phyloP scores from a whole-genome alignment of 495 filamentous ascomycete species.

The Schizothecium vesticola region DNA sequence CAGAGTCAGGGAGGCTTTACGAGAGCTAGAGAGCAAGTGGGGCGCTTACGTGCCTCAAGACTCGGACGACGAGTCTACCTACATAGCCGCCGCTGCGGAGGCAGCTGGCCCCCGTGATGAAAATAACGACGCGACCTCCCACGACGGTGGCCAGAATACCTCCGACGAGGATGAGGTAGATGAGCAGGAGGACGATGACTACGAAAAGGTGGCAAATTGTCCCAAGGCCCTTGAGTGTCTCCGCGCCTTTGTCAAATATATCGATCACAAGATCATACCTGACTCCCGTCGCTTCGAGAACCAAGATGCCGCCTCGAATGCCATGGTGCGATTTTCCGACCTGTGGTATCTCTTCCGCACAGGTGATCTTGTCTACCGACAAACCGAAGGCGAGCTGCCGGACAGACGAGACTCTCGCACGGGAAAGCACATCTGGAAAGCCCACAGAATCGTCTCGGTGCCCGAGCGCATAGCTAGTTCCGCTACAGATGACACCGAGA shows the following conservation, averaged over 20 bases:
- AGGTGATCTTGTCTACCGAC: conserved; percentile 28
- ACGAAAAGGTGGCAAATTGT: conserved; percentile 17
- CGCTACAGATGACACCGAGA: conserved; percentile 5
- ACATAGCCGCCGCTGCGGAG: background rate
- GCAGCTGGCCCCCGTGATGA: background rate
- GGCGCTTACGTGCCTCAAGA: background rate
- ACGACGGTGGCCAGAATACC: background rate
- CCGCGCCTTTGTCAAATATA: no score
- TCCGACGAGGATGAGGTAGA: conserved; percentile 19
- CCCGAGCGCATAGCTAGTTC: background rate
- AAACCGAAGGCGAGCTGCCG: conserved; percentile 6
- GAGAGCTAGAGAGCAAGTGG: background rate
- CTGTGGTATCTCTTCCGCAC: conserved; percentile 37
- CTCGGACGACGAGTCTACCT: background rate
- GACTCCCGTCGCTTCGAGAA: conserved; percentile 21
- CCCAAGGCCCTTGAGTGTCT: conserved; percentile 30
- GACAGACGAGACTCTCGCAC: conserved; percentile 6
- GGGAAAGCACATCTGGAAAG: conserved; percentile 12
- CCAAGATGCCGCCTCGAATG: conserved; percentile 8
- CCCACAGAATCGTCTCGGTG: conserved; percentile 2
- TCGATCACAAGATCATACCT: conserved; percentile 34
- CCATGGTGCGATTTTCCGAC: conserved; percentile 29
- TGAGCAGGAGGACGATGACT: conserved; percentile 15
- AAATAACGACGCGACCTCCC: background rate
- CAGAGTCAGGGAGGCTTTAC: conserved; percentile 9